Percentiles rank a stretch among this genome's conserved stretches.
These are phyloP conservation scores for Trichoderma atroviride DNA, from an alignment of 2,329 filamentous ascomycete species.

Conservation along the genomic window DNA sequence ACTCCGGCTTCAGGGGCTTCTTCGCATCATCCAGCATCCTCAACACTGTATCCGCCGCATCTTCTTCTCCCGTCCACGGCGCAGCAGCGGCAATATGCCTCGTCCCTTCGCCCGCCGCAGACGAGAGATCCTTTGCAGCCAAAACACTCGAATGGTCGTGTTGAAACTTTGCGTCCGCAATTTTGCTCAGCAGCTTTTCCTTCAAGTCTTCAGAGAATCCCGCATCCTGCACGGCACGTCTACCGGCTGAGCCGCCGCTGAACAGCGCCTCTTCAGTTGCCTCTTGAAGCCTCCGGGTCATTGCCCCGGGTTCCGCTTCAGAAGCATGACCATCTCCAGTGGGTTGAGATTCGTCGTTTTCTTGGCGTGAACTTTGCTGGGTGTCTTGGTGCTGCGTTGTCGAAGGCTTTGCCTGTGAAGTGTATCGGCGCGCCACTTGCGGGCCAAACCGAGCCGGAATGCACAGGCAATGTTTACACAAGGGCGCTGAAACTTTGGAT, in stretches of 20 bases:
- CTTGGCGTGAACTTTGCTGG: not conserved
- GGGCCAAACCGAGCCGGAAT: not conserved
- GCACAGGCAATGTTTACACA: slow-evolving; percentile 3
- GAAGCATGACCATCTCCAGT: not conserved
- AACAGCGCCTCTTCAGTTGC: slow-evolving; percentile 65
- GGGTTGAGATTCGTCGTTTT: not conserved
- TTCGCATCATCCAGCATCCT: slow-evolving; percentile 83
- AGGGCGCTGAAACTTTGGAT: slow-evolving; percentile 2
- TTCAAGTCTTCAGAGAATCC: slow-evolving; percentile 68
- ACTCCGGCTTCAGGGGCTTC: slow-evolving; percentile 63
- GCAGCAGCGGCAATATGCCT: slow-evolving; percentile 66
- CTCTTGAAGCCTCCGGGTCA: slow-evolving; percentile 61
- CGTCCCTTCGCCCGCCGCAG: slow-evolving; percentile 68
- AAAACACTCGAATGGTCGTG: slow-evolving; percentile 54
- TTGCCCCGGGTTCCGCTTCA: slow-evolving; percentile 44
- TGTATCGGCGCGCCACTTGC: not conserved
- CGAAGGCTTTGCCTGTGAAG: slow-evolving; percentile 10
- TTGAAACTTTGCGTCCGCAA: slow-evolving; percentile 59
- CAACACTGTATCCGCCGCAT: slow-evolving; percentile 71
- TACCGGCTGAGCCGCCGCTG: slow-evolving; percentile 61
- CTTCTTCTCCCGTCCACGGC: slow-evolving; percentile 80
- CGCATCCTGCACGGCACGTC: slow-evolving; percentile 61
- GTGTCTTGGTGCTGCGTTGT: not conserved
- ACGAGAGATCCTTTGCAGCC: slow-evolving; percentile 50
- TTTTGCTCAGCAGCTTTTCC: slow-evolving; percentile 57